Base-by-base conservation (phyloP, 1,284 basidiomycete species). In the Quambalaria eucalypti region DNA sequence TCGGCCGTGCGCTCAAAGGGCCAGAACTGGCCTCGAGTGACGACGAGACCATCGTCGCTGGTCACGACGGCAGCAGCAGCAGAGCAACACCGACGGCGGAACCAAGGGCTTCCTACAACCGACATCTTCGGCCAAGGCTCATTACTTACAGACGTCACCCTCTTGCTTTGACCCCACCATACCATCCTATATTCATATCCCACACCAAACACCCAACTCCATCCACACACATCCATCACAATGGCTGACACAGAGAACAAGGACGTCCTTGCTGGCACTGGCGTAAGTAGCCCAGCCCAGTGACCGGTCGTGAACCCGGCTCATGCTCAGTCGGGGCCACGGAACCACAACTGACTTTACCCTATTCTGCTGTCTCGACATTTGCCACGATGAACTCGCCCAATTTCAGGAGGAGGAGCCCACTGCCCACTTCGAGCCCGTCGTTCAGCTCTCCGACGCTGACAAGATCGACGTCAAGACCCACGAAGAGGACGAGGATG, bases 401-500 rank as follows among this genome's bases (percentile, higher is more conserved):
- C 19, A n/a, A 6, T 2, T 16, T 2, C 28, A 52, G 33, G 54
- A 40, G 10, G 87, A 90, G 68, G 87, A 92, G 79, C 77, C 83
- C 78, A 89, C 93, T 78, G 84, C 84, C 65, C 88, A 93, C 67
- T 98, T 90, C 77, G 92, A 97, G 80, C 93, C 95, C 48, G 89
- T 98, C 62, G 86, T 96, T 80, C 89, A 85, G 80, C 87, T 98
- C 78, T 95, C 90, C n/a, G 85, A 93, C 76, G 42, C 42, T 46
- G 42, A 46, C 42, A 85, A 90, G 76, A 88, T 98, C 62, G 89
- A 92, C 76, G 86, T 86, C 56, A 93, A 93, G 83, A 98, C 95
- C 8, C 80, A 84, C 76, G 95, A 99, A 78, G 95, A 98, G 77
- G 86, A 96, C 71, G 95, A 99, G 78, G 83, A 88, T 30, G 84